These are phyloP conservation scores for Zygnema cylindricum DNA, from an alignment of 139 green algal species.

Conservation along the genomic window DNA sequence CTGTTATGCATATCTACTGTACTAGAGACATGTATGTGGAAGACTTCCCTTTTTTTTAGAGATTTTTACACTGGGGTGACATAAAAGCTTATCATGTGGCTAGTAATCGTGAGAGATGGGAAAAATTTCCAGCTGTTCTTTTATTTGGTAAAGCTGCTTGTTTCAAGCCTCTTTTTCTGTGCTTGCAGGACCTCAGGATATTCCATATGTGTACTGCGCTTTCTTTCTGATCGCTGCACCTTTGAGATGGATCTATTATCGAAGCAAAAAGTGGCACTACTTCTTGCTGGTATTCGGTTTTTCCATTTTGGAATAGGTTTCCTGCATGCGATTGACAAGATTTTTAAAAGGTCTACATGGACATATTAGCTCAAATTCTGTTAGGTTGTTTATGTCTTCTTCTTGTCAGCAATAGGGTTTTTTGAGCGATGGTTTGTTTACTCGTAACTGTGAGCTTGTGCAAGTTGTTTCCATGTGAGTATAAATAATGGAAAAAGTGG, in stretches of 20 bases:
- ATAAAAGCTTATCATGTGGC: background rate
- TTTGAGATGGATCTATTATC: conserved; percentile 59
- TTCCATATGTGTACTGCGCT: conserved; percentile 53
- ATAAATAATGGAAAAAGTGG: no score
- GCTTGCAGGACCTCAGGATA: conserved; percentile 58
- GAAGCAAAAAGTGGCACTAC: conserved; percentile 61
- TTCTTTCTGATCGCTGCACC: conserved; percentile 50
- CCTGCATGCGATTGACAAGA: no score
- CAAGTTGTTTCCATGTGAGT: no score
- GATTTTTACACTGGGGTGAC: background rate
- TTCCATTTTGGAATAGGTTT: no score
- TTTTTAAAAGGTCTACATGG: no score
- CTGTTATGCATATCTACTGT: background rate
- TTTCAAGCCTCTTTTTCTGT: conserved; percentile 30
- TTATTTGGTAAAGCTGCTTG: conserved; percentile 1
- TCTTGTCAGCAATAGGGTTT: no score
- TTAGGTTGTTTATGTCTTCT: no score
- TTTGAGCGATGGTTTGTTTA: no score
- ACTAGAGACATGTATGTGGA: background rate
- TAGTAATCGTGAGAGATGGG: background rate
- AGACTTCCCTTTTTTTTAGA: background rate
- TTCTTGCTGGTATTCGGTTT: conserved; percentile 61
- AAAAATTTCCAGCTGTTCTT: background rate
- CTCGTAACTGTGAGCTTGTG: no score
- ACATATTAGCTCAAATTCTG: no score